A percentile compares a stretch with the other conserved stretches of the same genome.
phyloP scores from a whole-genome alignment of 495 filamentous ascomycete species.

The Rhypophila decipiens region DNA sequence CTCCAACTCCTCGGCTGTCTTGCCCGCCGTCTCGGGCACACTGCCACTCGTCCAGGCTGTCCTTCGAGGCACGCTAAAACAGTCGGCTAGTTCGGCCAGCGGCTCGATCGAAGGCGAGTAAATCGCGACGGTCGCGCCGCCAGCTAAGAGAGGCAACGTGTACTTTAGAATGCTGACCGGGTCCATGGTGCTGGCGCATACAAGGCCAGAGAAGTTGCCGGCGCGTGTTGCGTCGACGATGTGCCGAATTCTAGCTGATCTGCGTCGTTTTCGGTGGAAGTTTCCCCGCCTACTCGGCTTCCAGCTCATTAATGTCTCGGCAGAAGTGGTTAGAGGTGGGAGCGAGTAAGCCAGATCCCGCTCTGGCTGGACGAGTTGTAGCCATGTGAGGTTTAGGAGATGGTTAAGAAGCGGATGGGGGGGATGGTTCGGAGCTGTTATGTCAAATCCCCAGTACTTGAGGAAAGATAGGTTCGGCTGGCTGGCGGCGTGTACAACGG shows the following conservation, averaged over 20 bases:
- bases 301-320: conserved; percentile 51
- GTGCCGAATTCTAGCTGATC: conserved; percentile 61
- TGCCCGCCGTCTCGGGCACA: conserved; percentile 28
- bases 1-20: conserved; percentile 34
- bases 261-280: conserved; percentile 77
- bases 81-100: conserved; percentile 65
- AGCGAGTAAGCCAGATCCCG: conserved; percentile 62
- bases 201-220: conserved; percentile 76
- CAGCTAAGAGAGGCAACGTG: conserved; percentile 68
- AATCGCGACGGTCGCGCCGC: conserved; percentile 77
- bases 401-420: conserved; percentile 74
- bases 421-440: conserved; percentile 53
- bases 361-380: conserved; percentile 74
- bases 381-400: conserved; percentile 79
- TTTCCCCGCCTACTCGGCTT: conserved; percentile 72
- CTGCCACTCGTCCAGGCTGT: conserved; percentile 55
- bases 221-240: conserved; percentile 66
- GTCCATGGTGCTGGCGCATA: conserved; percentile 76
- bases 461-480: conserved; percentile 85
- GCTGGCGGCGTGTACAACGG: conserved; percentile 76
- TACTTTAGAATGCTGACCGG: conserved; percentile 66
- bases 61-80: conserved; percentile 68
- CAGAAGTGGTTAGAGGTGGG: conserved; percentile 47
- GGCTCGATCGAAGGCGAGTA: conserved; percentile 77
- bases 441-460: conserved; percentile 79